A percentile compares a stretch with the other conserved stretches of the same genome.
Evolutionary conservation across 352 stramenopile species (phyloP).

Genomic region (Globisporangium ultimum): DNA sequence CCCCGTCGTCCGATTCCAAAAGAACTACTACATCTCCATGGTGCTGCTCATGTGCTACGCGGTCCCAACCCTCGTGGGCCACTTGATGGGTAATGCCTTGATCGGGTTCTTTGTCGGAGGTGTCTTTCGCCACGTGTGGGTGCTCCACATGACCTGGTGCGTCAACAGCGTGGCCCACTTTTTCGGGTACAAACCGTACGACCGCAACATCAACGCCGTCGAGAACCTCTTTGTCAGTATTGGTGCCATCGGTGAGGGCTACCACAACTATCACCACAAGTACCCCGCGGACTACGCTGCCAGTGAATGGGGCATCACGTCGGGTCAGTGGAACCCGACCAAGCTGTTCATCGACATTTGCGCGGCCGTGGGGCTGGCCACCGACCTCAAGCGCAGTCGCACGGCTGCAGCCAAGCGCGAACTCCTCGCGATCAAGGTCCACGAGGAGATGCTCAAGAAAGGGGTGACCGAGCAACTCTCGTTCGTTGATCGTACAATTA

Average conservation of each 20-base stretch:
- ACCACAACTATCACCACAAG: constrained; percentile 99
- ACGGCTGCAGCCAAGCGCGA: constrained; percentile 93
- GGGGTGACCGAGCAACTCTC: constrained; percentile 43
- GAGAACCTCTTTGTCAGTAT: constrained; percentile 97
- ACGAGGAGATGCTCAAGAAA: constrained; percentile 52
- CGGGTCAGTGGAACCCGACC: constrained; percentile 97
- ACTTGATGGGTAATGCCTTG: constrained; percentile 93
- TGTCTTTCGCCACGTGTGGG: constrained; percentile 91
- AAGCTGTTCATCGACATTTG: constrained; percentile 97
- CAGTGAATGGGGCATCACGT: constrained; percentile 93
- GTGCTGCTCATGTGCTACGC: constrained; percentile 97
- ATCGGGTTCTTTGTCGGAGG: constrained; percentile 95
- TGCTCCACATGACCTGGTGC: constrained; percentile 97
- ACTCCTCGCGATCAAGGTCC: constrained; percentile 39
- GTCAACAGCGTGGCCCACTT: constrained; percentile 98
- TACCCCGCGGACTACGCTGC: constrained; percentile 99
- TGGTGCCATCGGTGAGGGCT: constrained; percentile 95
- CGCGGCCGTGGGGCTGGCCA: constrained; percentile 90
- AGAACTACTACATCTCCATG: constrained; percentile 94
- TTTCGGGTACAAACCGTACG: constrained; percentile 96
- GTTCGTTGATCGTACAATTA: constrained; percentile 51
- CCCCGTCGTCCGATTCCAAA: constrained; percentile 95
- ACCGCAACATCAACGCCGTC: constrained; percentile 94
- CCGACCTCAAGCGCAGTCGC: constrained; percentile 93
- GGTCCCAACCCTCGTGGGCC: constrained; percentile 92